These are phyloP conservation scores for thale cress (Arabidopsis thaliana) DNA, from an alignment of 345 rosid genomes.

Conservation along the genomic window TAIR10.1 NC_003074.8:18574001-18574500, in stretches of 20 bases:
- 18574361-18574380: background rate
- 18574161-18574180: slow-evolving; percentile 53
- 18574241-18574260: slow-evolving; percentile 60
- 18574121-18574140: slow-evolving; percentile 47
- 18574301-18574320: slow-evolving; percentile 55
- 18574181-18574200: slow-evolving; percentile 45
- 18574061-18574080: slow-evolving; percentile 60
- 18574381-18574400: background rate
- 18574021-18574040: slow-evolving; percentile 80
- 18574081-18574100: slow-evolving; percentile 58
- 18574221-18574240: slow-evolving; percentile 38
- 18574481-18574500: background rate
- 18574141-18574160: slow-evolving; percentile 47
- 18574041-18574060: slow-evolving; percentile 77
- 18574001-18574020: slow-evolving; percentile 80
- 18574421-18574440: slow-evolving; percentile 8
- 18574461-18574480: background rate
- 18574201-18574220: slow-evolving; percentile 46
- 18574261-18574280: slow-evolving; percentile 57
- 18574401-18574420: background rate
- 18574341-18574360: slow-evolving; percentile 33
- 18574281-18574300: slow-evolving; percentile 55
- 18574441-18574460: background rate
- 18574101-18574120: slow-evolving; percentile 68
- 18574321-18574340: slow-evolving; percentile 57